phyloP scores from a whole-genome alignment of 176 grass and related monocot species.

The Musa schizocarpa region DNA sequence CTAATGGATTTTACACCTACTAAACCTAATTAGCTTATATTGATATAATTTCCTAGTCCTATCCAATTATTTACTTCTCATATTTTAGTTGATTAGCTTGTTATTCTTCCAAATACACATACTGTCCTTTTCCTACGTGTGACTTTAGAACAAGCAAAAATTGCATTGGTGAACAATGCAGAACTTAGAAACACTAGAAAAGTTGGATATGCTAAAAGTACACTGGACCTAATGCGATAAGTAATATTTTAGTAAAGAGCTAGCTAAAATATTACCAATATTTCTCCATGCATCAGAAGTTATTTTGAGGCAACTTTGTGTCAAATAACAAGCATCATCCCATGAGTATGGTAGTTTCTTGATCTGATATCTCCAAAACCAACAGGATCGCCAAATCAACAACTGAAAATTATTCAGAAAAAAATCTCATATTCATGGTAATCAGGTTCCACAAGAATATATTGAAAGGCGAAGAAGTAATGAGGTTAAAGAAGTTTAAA shows the following conservation, averaged over 20 bases:
- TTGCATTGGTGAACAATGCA: neutral
- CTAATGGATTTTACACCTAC: too few relatives aligned
- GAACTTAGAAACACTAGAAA: neutral
- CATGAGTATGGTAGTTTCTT: constrained; percentile 75
- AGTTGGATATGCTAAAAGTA: neutral
- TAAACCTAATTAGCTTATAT: too few relatives aligned
- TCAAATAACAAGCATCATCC: constrained; percentile 94
- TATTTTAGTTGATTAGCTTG: too few relatives aligned
- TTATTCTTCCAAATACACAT: too few relatives aligned
- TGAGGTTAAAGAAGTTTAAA: neutral
- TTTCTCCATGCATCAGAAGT: constrained; percentile 50
- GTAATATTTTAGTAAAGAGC: neutral
- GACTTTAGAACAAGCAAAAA: neutral
- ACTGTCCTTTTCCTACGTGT: neutral
- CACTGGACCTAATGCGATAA: neutral
- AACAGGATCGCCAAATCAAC: constrained; percentile 52
- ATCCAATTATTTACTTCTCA: too few relatives aligned
- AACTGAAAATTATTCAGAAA: constrained; percentile 24
- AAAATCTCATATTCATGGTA: constrained; percentile 2
- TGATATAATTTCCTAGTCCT: too few relatives aligned
- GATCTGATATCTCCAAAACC: constrained; percentile 83
- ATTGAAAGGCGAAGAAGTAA: neutral
- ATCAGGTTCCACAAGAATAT: constrained; percentile 10
- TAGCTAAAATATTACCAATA: constrained; percentile 57
- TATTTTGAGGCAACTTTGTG: constrained; percentile 52